These are phyloP conservation scores for Diaporthe caulivora DNA, from an alignment of 2,329 filamentous ascomycete species.

Conservation along the genomic window DNA sequence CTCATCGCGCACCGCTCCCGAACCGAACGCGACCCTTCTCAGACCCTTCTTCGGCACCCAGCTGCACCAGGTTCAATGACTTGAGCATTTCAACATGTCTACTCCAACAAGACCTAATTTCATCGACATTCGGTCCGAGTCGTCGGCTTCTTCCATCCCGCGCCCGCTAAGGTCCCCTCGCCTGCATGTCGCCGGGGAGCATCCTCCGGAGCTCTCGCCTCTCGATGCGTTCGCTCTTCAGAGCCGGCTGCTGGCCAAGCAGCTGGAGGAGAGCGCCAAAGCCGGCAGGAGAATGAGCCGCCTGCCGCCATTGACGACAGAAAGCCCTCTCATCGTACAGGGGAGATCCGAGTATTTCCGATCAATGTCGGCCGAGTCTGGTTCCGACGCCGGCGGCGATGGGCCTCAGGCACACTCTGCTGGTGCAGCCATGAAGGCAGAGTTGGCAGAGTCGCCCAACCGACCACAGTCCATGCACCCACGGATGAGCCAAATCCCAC, in stretches of 20 bases:
- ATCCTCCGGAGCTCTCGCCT: constrained; percentile 91
- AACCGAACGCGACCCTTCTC: constrained; percentile 23
- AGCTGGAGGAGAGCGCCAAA: constrained; percentile 83
- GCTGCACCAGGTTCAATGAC: constrained; percentile 35
- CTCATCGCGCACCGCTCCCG: constrained; percentile 23
- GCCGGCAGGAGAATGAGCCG: constrained; percentile 86
- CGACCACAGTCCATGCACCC: constrained; percentile 82
- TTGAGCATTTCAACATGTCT: constrained; percentile 58
- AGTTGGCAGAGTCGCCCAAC: constrained; percentile 68
- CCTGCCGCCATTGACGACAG: constrained; percentile 84
- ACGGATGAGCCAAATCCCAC: constrained; percentile 74
- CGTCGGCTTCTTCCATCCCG: constrained; percentile 62
- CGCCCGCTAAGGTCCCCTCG: constrained; percentile 78
- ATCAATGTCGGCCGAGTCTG: constrained; percentile 75
- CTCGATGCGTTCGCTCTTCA: constrained; percentile 96
- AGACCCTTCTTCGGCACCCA: not conserved
- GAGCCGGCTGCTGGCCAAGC: constrained; percentile 86
- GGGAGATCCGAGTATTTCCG: constrained; percentile 86
- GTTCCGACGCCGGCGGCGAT: constrained; percentile 59
- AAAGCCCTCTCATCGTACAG: constrained; percentile 81
- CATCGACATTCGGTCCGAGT: constrained; percentile 71
- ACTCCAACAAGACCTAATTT: constrained; percentile 63
- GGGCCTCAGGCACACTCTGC: constrained; percentile 52
- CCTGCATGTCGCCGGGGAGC: constrained; percentile 81
- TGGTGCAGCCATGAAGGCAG: constrained; percentile 63